phyloP scores from a whole-genome alignment of 768 basidiomycete genomes.

The Tricholoma hemisulphureum region DNA sequence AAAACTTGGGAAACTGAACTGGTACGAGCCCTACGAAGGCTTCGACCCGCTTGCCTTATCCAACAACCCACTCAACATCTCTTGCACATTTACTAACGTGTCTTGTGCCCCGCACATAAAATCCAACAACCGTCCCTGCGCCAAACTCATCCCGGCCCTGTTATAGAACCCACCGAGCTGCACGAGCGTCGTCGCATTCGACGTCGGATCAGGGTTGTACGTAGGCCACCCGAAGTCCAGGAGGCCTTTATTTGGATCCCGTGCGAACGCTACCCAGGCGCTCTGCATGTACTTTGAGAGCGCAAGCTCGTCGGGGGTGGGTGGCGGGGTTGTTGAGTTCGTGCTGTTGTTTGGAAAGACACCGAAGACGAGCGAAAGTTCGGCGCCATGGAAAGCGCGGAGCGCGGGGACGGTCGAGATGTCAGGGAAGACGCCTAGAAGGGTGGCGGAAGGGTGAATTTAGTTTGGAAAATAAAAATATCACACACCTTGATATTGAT shows the following conservation, averaged over 20 bases:
- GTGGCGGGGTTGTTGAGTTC: conserved; percentile 31
- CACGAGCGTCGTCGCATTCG: conserved; percentile 17
- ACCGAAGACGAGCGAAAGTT: conserved; percentile 41
- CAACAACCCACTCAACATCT: background rate
- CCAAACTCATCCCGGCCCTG: conserved; percentile 11
- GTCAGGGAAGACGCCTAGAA: conserved; percentile 34
- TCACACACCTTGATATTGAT: conserved; percentile 22
- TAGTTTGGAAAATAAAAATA: background rate
- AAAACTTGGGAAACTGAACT: too few species aligned
- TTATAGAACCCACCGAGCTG: conserved; percentile 17
- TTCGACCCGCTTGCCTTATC: background rate
- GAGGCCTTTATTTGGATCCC: conserved; percentile 34
- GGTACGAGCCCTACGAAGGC: too few species aligned
- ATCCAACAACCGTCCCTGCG: conserved; percentile 16
- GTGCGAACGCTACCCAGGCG: conserved; percentile 44
- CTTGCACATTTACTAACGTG: background rate
- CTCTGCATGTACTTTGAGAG: conserved; percentile 35
- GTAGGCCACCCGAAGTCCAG: conserved; percentile 24
- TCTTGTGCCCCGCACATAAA: conserved; percentile 5
- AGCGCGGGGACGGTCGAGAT: conserved; percentile 33
- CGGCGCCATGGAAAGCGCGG: conserved; percentile 37
- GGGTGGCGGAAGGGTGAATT: too few species aligned
- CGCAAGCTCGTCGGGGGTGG: conserved; percentile 1
- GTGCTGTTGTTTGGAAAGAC: conserved; percentile 34
- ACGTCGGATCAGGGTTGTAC: conserved; percentile 18